Base-by-base conservation (phyloP, 2,329 filamentous ascomycete genomes). In the Ascochyta clinopodiicola region DNA sequence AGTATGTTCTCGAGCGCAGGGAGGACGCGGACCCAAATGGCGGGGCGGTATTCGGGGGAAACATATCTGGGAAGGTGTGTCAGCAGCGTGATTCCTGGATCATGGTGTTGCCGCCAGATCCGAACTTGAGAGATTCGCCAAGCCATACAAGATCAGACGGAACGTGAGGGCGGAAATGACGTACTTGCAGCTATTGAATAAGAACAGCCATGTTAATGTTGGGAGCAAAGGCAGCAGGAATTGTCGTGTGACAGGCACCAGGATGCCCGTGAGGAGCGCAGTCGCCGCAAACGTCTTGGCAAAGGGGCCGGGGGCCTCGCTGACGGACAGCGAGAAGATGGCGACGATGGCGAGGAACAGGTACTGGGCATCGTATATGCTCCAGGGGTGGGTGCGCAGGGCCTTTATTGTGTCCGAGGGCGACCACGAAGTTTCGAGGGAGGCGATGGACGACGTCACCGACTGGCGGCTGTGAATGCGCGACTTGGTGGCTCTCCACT, bases 1-100 rank as follows among this genome's bases (percentile, higher is more conserved):
- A 98, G 84, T 60, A 98, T 95, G 76, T 98, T 97, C 79, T 98
- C 94, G 61, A 98, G 85, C 17, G 94, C 92, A 4, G 94, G 94
- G 32, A 98, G 84, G 25, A 98, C 92, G 70, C 93, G 92, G 63
- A 97, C 94, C 91, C 92, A 96, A 69, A 97, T 97, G 60, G 92
- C 89, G 56, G 93, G 93, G 64, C 94, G 88, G 80, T 92, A 95
- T 71, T 94, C 90, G 64, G 87, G 85, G 34, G 92, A 90, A 66
- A 97, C 93, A 79, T 96, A 97, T 71, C 92, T 96, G 70, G 10
- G 55, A 17, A 42, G 7, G 8, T 7, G 22, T 35, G 59, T 73
- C 32, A 73, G 68, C 48, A 57, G 46, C 17, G 4, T 17, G 15
- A 5, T 31, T 17, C 6, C 29, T 42, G 44, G n/a, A 21, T 34